phyloP scores from a whole-genome alignment of 495 filamentous ascomycete genomes.

The Lophium mytilinum region DNA sequence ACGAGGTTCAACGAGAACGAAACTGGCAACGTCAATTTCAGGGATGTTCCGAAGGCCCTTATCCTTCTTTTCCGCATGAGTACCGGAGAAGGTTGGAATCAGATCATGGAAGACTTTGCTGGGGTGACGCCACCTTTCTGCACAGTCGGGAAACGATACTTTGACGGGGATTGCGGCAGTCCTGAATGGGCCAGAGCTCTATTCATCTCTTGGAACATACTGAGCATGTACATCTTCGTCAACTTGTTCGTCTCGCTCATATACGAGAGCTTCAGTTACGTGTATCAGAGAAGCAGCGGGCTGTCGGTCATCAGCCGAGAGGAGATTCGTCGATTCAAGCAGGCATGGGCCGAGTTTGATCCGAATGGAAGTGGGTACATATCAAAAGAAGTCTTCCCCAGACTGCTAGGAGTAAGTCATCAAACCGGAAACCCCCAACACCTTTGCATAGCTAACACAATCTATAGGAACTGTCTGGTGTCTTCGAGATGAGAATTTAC shows the following conservation, averaged over 20 bases:
- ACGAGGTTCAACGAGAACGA: constrained; percentile 74
- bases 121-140: constrained; percentile 68
- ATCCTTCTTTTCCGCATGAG: constrained; percentile 90
- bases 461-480: constrained; percentile 70
- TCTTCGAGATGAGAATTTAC: constrained; percentile 98
- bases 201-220: constrained; percentile 96
- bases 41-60: constrained; percentile 84
- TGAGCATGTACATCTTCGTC: constrained; percentile 99
- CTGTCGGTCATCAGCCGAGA: constrained; percentile 78
- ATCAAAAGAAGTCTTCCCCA: constrained; percentile 82
- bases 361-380: constrained; percentile 87
- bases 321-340: constrained; percentile 93
- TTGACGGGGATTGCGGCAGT: constrained; percentile 89
- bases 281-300: constrained; percentile 89
- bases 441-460: constrained; percentile 6
- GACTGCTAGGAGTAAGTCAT: constrained; percentile 66
- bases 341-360: constrained; percentile 94
- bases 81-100: constrained; percentile 92
- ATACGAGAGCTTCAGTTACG: constrained; percentile 98
- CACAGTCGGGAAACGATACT: constrained; percentile 56
- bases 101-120: constrained; percentile 94
- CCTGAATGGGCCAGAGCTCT: constrained; percentile 74
- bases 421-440: background rate
- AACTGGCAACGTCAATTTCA: constrained; percentile 80
- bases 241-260: constrained; percentile 97